Evolutionary conservation across 2,329 filamentous ascomycete genomes (phyloP), one percentile per base, ranked within the genome.

Genomic region (Lachnellula suecica): DNA sequence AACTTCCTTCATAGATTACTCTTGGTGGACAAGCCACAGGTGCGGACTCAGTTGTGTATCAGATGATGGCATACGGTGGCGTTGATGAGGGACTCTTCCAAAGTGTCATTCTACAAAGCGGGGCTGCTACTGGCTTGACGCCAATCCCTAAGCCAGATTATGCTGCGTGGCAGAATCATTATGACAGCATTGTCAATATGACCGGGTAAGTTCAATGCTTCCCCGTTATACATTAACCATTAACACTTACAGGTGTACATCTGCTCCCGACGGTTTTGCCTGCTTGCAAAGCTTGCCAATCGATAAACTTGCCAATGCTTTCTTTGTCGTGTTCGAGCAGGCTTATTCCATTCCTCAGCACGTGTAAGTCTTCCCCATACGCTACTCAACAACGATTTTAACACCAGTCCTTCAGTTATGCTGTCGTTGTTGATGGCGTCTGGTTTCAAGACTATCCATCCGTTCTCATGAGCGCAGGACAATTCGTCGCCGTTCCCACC

Each of bases 11-110:
- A n/a, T 8, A 54, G 53, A 41, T 60, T n/a, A 40, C 53, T 11
- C 35, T 60, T 48, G 52, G 56, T 24, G 58, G 58, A 27, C 52
- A 59, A 44, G 45, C 47, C 17, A 48, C 47, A 7, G 54, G 57
- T 13, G 58, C 51, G 13, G 38, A 58, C 35, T 45, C 49, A 2
- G 52, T 49, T 11, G 56, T 48, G 1, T 56, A 55, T 37, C 57
- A 59, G 10, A 44, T 57, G 43, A 20, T 57, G 6, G 52, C 44
- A 27, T 44, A 53, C 24, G 38, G 42, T 19, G 52, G 34, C 20
- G n/a, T 35, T 4, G 29, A 46, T 10, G 20, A 29, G 11, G n/a
- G 25, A 23, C 54, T 53, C 17, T 57, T 59, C 29, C 52, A 31
- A 13, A 52, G 45, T 19, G 47, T 47, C 3, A 44, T 59, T 27